These are phyloP conservation scores for Neotropicomus parvogracilis DNA, from an alignment of 1,284 basidiomycete species.

Conservation along the genomic window DNA sequence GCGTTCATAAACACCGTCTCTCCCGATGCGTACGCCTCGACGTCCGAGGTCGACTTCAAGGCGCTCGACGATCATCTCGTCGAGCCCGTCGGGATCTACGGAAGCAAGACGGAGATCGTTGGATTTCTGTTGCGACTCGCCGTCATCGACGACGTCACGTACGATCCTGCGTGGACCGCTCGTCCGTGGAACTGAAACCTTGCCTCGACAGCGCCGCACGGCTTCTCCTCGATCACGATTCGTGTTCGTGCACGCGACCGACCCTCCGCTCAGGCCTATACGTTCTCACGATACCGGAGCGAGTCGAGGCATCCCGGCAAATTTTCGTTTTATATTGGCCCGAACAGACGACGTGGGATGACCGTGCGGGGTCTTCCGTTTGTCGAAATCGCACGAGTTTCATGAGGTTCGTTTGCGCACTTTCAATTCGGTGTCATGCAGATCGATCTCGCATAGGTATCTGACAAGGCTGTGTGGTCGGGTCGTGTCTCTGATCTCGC, in stretches of 20 bases:
- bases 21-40: slow-evolving; percentile 44
- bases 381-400: slow-evolving; percentile 55
- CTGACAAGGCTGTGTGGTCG: slow-evolving; percentile 56
- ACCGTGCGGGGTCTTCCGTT: slow-evolving; percentile 43
- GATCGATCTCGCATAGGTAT: slow-evolving; percentile 38
- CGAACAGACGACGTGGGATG: slow-evolving; percentile 57
- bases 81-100: slow-evolving; percentile 55
- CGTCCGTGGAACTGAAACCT: not conserved
- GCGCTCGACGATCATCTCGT: slow-evolving; percentile 41
- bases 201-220: slow-evolving; percentile 13
- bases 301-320: slow-evolving; percentile 18
- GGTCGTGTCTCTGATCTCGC: slow-evolving; percentile 45
- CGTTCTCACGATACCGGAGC: slow-evolving; percentile 27
- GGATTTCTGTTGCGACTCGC: slow-evolving; percentile 38
- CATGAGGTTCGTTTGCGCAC: slow-evolving; percentile 47
- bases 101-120: slow-evolving; percentile 48
- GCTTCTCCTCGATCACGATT: slow-evolving; percentile 25
- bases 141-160: slow-evolving; percentile 39
- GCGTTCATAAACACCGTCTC: slow-evolving; percentile 43
- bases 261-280: slow-evolving; percentile 52
- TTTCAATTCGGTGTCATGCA: not conserved
- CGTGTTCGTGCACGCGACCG: slow-evolving; percentile 24
- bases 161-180: not conserved
- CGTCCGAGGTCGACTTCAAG: slow-evolving; percentile 53
- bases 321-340: slow-evolving; percentile 60